These are phyloP conservation scores for Henckelia pumila DNA, from an alignment of 257 asterid species.

Conservation along the genomic window DNA sequence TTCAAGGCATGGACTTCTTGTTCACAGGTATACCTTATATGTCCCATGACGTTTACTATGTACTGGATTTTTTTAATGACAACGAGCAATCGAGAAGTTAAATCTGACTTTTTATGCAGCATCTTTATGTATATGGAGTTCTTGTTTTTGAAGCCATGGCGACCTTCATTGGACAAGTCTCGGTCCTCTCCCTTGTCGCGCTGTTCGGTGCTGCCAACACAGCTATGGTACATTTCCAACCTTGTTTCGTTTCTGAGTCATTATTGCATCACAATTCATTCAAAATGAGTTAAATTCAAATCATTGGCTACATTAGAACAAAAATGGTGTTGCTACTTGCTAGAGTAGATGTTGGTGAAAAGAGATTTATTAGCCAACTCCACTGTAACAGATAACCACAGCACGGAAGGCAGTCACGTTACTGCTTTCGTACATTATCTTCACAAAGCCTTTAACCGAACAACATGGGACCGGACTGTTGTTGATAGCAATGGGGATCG, in stretches of 20 bases:
- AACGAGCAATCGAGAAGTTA: neutral
- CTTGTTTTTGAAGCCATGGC: slow-evolving; percentile 92
- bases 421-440: slow-evolving; percentile 73
- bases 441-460: slow-evolving; percentile 85
- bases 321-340: neutral
- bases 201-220: slow-evolving; percentile 95
- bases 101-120: slow-evolving; percentile 46
- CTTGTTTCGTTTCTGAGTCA: neutral
- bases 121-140: slow-evolving; percentile 89
- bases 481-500: slow-evolving; percentile 72
- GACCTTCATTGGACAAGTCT: slow-evolving; percentile 86
- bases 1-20: slow-evolving; percentile 80
- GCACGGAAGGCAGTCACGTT: slow-evolving; percentile 93
- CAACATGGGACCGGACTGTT: slow-evolving; percentile 79
- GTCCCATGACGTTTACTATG: neutral
- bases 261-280: neutral
- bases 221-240: slow-evolving; percentile 60
- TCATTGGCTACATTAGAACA: neutral
- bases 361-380: neutral
- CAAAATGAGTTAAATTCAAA: neutral
- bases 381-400: slow-evolving; percentile 61
- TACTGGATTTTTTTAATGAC: neutral
- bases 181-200: slow-evolving; percentile 90
- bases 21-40: slow-evolving; percentile 46
- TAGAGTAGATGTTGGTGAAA: neutral